phyloP scores from a whole-genome alignment of 2,329 filamentous ascomycete species.

The Botrytis fragariae region DNA sequence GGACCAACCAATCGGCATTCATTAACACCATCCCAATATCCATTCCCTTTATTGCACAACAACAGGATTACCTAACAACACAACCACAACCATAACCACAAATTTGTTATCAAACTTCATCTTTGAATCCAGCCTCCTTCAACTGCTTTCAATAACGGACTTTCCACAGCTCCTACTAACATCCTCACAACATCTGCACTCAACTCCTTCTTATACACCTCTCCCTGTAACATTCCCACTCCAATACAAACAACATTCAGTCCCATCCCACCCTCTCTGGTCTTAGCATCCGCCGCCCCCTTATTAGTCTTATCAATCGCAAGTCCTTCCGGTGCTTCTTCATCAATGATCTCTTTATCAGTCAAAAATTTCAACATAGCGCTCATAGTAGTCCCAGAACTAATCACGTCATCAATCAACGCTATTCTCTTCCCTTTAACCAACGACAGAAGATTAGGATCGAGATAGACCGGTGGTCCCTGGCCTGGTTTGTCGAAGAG shows the following conservation, averaged over 20 bases:
- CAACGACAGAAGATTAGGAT: slow-evolving; percentile 9
- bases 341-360: not conserved
- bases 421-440: slow-evolving; percentile 1
- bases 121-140: not conserved
- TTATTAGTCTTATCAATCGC: not conserved
- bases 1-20: not conserved
- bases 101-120: not conserved
- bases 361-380: slow-evolving; percentile 3
- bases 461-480: not conserved
- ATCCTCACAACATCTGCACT: not conserved
- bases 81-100: fast-evolving
- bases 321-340: too few relatives aligned
- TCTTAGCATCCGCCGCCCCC: too few relatives aligned
- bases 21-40: not conserved
- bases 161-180: not conserved
- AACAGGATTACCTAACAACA: not conserved
- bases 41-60: not conserved
- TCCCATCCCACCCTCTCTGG: not conserved
- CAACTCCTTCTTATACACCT: not conserved
- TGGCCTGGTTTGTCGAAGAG: not conserved
- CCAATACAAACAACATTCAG: slow-evolving; percentile 7
- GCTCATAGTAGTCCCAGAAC: not conserved
- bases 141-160: not conserved
- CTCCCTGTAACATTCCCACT: slow-evolving; percentile 5
- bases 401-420: slow-evolving; percentile 14